phyloP scores from a whole-genome alignment of 345 rosid genomes.

The Hypericum perforatum region DNA sequence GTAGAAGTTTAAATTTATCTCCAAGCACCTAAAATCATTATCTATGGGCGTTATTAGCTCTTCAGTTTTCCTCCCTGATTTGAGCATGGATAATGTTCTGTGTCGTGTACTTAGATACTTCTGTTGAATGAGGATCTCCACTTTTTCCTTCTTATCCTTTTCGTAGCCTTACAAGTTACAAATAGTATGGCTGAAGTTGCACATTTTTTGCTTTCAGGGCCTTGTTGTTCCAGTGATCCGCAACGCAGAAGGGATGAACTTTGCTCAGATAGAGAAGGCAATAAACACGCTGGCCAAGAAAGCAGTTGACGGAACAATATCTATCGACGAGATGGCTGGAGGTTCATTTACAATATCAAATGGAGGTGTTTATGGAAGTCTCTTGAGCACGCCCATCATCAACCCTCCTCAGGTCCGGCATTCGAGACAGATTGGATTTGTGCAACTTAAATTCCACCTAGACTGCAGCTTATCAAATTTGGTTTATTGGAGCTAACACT shows the following conservation, averaged over 20 bases:
- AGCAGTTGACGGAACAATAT: constrained; percentile 82
- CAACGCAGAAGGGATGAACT: constrained; percentile 58
- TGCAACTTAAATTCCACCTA: not conserved
- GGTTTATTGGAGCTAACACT: not conserved
- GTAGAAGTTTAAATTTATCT: too few species aligned
- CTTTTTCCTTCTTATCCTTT: constrained; percentile 3
- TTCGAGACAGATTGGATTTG: not conserved
- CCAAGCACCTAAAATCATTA: too few species aligned
- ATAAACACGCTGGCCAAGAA: constrained; percentile 86
- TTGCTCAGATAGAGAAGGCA: constrained; percentile 84
- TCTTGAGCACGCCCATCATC: constrained; percentile 94
- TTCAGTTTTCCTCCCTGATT: not conserved
- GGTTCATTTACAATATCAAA: constrained; percentile 85
- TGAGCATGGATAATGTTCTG: not conserved
- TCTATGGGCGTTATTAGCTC: not conserved
- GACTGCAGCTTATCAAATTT: not conserved
- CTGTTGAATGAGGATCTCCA: not conserved
- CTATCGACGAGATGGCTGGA: constrained; percentile 99
- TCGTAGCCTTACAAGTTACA: not conserved
- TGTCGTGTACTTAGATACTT: too few species aligned
- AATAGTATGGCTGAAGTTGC: not conserved
- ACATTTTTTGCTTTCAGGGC: constrained; percentile 39
- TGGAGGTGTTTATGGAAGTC: constrained; percentile 93
- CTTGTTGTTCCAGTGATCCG: constrained; percentile 83
- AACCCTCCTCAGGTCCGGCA: constrained; percentile 86